These are phyloP conservation scores for Trypanosoma platydactyli DNA, from an alignment of 208 protist species.

Conservation along the genomic window DNA sequence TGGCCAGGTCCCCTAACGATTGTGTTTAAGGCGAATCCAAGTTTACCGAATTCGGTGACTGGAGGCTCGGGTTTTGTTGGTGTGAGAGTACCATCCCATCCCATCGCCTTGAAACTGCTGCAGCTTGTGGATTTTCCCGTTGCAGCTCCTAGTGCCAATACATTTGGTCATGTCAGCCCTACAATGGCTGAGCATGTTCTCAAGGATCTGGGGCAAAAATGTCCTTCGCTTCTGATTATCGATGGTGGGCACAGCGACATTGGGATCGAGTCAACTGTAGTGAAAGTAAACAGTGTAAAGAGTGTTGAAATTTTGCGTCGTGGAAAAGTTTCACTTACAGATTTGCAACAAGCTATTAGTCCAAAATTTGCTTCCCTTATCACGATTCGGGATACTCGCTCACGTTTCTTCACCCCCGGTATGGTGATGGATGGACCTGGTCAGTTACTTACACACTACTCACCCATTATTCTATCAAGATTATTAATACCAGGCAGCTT, in stretches of 20 bases:
- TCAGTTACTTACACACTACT: slow-evolving; percentile 93
- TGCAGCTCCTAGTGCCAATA: slow-evolving; percentile 92
- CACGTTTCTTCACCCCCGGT: slow-evolving; percentile 31
- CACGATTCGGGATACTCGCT: slow-evolving; percentile 69
- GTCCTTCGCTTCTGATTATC: slow-evolving; percentile 77
- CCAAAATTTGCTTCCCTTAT: slow-evolving; percentile 38
- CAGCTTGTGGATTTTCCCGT: slow-evolving; percentile 75
- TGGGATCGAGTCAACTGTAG: slow-evolving; percentile 94
- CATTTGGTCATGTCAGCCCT: slow-evolving; percentile 92
- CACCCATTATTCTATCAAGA: slow-evolving; percentile 68
- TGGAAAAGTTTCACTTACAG: slow-evolving; percentile 69
- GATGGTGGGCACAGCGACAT: slow-evolving; percentile 86
- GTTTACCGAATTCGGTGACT: slow-evolving; percentile 76
- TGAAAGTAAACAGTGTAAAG: slow-evolving; percentile 66
- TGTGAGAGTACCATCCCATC: slow-evolving; percentile 81
- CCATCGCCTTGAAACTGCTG: slow-evolving; percentile 65
- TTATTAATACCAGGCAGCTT: slow-evolving; percentile 74
- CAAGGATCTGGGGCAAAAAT: slow-evolving; percentile 83
- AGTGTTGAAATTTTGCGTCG: slow-evolving; percentile 78
- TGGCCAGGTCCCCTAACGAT: slow-evolving; percentile 95
- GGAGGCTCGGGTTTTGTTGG: slow-evolving; percentile 89
- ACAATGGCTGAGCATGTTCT: slow-evolving; percentile 90
- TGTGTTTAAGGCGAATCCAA: slow-evolving; percentile 62
- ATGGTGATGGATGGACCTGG: slow-evolving; percentile 87
- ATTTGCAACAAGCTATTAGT: slow-evolving; percentile 56